Conservation (phyloP, 352 stramenopile species). For the Phytopythium litorale region DNA sequence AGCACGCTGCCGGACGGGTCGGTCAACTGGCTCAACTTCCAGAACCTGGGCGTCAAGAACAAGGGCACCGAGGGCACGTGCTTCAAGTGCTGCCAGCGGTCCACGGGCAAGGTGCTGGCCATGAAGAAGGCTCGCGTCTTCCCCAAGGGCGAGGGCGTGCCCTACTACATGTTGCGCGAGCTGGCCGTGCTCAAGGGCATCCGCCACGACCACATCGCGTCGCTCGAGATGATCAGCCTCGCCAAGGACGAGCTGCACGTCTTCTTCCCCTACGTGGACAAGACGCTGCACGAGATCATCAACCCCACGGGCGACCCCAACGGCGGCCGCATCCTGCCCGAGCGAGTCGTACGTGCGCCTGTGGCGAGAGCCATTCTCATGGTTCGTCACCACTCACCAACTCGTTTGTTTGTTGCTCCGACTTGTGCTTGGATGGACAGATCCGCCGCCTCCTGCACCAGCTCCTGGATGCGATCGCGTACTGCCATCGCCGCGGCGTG, state of each 20-base stretch:
- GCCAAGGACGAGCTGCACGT: constrained; percentile 85
- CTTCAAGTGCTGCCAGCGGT: constrained; percentile 85
- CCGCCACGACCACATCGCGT: constrained; percentile 86
- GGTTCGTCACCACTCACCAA: background rate
- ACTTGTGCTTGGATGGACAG: constrained; percentile 18
- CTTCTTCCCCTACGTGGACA: constrained; percentile 90
- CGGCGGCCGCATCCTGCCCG: constrained; percentile 67
- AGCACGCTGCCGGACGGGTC: constrained; percentile 67
- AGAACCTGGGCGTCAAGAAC: constrained; percentile 88
- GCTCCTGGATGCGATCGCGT: constrained; percentile 83
- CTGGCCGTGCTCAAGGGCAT: constrained; percentile 86
- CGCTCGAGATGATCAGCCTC: constrained; percentile 84
- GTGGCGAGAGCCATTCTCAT: background rate
- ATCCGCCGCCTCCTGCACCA: constrained; percentile 83
- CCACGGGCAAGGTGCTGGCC: constrained; percentile 78
- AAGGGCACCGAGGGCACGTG: constrained; percentile 87
- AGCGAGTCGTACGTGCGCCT: constrained; percentile 52
- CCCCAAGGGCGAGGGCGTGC: constrained; percentile 87
- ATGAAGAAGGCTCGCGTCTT: constrained; percentile 89
- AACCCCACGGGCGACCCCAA: constrained; percentile 85
- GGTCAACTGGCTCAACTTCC: constrained; percentile 87
- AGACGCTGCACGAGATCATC: constrained; percentile 89
- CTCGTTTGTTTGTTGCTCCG: constrained; percentile 6
- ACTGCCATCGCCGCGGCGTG: constrained; percentile 84
- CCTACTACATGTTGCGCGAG: constrained; percentile 93